These are phyloP conservation scores for Chrysoporthe austroafricana DNA, from an alignment of 2,329 filamentous ascomycete species.

Conservation along the genomic window DNA sequence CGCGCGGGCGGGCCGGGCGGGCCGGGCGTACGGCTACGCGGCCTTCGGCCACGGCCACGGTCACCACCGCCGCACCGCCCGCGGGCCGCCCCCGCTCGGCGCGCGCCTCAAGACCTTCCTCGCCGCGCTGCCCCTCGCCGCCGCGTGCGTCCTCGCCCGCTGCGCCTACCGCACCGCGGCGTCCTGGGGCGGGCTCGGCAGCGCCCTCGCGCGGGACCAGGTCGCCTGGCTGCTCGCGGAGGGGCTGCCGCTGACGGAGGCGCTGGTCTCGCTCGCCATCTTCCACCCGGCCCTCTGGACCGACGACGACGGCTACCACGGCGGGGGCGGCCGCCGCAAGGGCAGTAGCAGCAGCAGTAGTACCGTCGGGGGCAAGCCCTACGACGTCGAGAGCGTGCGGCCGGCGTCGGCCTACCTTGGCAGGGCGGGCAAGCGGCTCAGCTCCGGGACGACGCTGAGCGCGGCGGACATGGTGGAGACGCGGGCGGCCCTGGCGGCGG, in stretches of 20 bases:
- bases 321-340: background rate
- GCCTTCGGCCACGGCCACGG: constrained; percentile 33
- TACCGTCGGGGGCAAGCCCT: background rate
- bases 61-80: background rate
- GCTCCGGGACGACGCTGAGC: constrained; percentile 19
- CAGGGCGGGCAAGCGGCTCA: constrained; percentile 20
- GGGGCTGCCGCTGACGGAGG: constrained; percentile 37
- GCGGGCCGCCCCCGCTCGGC: constrained; percentile 33
- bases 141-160: constrained; percentile 34
- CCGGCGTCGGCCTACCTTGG: background rate
- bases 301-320: constrained; percentile 9
- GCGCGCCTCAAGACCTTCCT: constrained; percentile 36
- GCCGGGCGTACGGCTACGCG: constrained; percentile 35
- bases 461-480: constrained; percentile 9
- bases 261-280: constrained; percentile 35
- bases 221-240: constrained; percentile 37
- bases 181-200: constrained; percentile 34
- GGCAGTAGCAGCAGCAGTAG: background rate
- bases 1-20: constrained; percentile 31
- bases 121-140: constrained; percentile 33
- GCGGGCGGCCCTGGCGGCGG: background rate
- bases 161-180: constrained; percentile 35
- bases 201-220: constrained; percentile 34
- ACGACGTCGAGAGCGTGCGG: constrained; percentile 7
- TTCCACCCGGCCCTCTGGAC: constrained; percentile 37